Evolutionary conservation across 129 eudicot species (phyloP), one percentile per base, ranked within the genome.

Genomic region (Gnaphalium uliginosum): DNA sequence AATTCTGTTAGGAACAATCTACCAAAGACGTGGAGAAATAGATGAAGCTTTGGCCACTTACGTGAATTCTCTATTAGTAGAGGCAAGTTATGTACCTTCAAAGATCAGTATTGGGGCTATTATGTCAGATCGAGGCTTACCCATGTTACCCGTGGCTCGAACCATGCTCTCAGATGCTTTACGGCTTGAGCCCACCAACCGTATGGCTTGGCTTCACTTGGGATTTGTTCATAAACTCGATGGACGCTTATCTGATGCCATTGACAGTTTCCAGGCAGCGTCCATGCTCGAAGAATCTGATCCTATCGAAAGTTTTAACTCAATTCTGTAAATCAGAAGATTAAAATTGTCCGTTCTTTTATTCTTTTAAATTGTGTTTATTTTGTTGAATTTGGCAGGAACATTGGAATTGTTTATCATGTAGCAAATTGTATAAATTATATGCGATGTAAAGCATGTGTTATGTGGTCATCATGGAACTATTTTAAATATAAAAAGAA

Each of bases 221-320:
- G 98, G 96, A 33, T 63, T 90, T 74, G 92, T 88, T 72, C 98
- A 90, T 83, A 90, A 68, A 70, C 84, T 81, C 1, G 98, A 90
- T 74, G 98, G 98, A n/a, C 79, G 96, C 17, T 24, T 88, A 53
- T 84, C 88, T 51, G 98, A 93, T 80, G 98, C 97, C 66, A 88
- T 83, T 0, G 98, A 93, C 22, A 90, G 97, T 82, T 93, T 93
- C 77, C 98, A 93, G 87, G 96, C 97, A 25, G 97, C 98, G 32
- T 81, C 96, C 35, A 85, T 93, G 89, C 98, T 94, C 17, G 96
- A 90, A 79, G 98, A 94, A 81, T 94, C 96, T 1, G 96, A 94
- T 58, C 98, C 98, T 1, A 76, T 93, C 23, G 97, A 93, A 76
- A 86, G 91, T 78, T 93, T 93, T 69, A 85, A 83, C 74, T 87